A percentile compares a stretch with the other conserved stretches of the same genome.
These are phyloP conservation scores for Aspergillus ibericus DNA, from an alignment of 2,329 filamentous ascomycete genomes.

Conservation along the genomic window DNA sequence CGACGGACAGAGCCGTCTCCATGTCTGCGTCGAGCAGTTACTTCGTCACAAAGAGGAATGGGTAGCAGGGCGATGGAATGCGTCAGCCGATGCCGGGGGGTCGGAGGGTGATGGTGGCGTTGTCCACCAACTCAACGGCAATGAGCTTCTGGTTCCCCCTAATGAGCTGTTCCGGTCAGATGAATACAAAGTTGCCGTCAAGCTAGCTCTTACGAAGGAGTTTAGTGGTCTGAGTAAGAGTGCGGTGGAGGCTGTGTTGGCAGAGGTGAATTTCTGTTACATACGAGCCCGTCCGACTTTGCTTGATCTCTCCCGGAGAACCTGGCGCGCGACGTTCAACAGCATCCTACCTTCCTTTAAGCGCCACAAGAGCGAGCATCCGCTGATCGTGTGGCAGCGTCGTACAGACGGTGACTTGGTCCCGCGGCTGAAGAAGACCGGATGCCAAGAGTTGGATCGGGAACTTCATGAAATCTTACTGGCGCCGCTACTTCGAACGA, in stretches of 20 bases:
- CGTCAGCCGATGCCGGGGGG: constrained; percentile 26
- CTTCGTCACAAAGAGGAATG: constrained; percentile 48
- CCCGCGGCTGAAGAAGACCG: constrained; percentile 43
- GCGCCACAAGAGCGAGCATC: constrained; percentile 42
- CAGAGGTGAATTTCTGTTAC: constrained; percentile 51
- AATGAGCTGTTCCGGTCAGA: constrained; percentile 47
- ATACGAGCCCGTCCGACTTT: constrained; percentile 44
- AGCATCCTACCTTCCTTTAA: constrained; percentile 45
- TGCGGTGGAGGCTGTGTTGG: constrained; percentile 48
- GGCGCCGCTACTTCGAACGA: constrained; percentile 37
- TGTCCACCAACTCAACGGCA: constrained; percentile 5
- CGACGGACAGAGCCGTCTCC: constrained; percentile 47
- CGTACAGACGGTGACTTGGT: constrained; percentile 30
- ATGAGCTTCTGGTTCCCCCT: constrained; percentile 30
- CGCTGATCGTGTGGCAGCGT: constrained; percentile 42
- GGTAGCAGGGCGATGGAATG: constrained; percentile 49
- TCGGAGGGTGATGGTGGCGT: constrained; percentile 4
- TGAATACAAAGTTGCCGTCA: constrained; percentile 45
- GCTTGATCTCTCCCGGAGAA: constrained; percentile 43
- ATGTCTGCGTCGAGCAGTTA: constrained; percentile 50
- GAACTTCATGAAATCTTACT: constrained; percentile 43
- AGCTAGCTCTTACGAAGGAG: constrained; percentile 41
- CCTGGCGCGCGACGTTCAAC: constrained; percentile 47
- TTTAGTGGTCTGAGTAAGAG: constrained; percentile 46
- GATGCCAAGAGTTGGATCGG: constrained; percentile 44